Evolutionary conservation across 2,329 filamentous ascomycete species (phyloP).

Genomic region (Colletotrichum limetticola): DNA sequence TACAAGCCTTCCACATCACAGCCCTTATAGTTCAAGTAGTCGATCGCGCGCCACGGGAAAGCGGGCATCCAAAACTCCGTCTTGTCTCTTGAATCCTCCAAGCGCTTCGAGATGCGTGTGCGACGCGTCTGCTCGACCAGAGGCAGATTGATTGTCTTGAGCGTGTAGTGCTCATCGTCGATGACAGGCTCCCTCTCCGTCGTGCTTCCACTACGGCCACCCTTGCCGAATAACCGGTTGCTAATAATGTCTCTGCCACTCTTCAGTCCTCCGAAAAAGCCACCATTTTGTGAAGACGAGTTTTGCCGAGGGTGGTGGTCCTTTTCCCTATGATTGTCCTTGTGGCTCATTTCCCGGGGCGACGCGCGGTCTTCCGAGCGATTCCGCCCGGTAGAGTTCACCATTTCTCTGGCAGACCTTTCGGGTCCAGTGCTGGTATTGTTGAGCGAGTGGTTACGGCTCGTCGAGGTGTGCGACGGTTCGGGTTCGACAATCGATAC

Average conservation of each 20-base stretch:
- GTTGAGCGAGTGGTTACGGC: conserved; percentile 58
- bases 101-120: conserved; percentile 88
- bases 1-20: conserved; percentile 95
- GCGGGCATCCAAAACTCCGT: conserved; percentile 99
- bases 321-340: conserved; percentile 43
- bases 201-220: conserved; percentile 76
- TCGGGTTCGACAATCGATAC: conserved; percentile 50
- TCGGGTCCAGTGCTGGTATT: conserved; percentile 75
- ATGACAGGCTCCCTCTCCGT: conserved; percentile 72
- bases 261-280: conserved; percentile 80
- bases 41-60: conserved; percentile 93
- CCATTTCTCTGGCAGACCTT: conserved; percentile 74
- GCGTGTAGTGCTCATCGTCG: conserved; percentile 85
- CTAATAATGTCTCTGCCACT: conserved; percentile 82
- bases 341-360: conserved; percentile 55
- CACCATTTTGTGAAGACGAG: conserved; percentile 67
- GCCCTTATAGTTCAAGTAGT: conserved; percentile 94
- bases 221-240: conserved; percentile 85
- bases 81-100: conserved; percentile 91
- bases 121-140: conserved; percentile 89
- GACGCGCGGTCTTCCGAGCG: conserved; percentile 76
- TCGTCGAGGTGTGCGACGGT: conserved; percentile 44
- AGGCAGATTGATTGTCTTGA: conserved; percentile 87
- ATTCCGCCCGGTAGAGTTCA: conserved; percentile 73
- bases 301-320: conserved; percentile 56